A percentile compares a stretch with the other conserved stretches of the same genome.
These are phyloP conservation scores for Seiridium unicorne DNA, from an alignment of 2,329 filamentous ascomycete species.

Conservation along the genomic window DNA sequence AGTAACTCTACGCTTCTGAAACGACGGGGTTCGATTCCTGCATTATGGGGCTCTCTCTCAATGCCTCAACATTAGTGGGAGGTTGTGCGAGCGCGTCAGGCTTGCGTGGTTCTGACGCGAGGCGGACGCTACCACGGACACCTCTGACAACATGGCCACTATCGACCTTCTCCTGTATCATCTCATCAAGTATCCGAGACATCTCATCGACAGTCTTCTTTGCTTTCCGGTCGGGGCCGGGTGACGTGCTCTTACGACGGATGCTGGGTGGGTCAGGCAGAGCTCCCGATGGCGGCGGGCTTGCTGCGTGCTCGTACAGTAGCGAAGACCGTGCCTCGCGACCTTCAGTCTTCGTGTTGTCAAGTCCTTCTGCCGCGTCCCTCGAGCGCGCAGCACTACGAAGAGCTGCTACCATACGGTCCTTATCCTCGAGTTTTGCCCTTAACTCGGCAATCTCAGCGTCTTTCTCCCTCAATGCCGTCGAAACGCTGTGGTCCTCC, in stretches of 20 bases:
- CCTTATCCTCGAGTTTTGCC: conserved; percentile 88
- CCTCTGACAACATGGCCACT: conserved; percentile 69
- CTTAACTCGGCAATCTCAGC: conserved; percentile 89
- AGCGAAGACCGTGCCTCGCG: conserved; percentile 25
- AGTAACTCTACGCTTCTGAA: conserved; percentile 21
- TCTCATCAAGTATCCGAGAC: conserved; percentile 90
- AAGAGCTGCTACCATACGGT: conserved; percentile 86
- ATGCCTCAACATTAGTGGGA: conserved; percentile 34
- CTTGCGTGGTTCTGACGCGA: conserved; percentile 45
- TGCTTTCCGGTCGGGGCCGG: conserved; percentile 51
- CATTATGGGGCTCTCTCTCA: conserved; percentile 30
- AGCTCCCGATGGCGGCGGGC: conserved; percentile 28
- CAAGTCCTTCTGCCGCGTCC: conserved; percentile 67
- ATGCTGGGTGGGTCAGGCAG: conserved; percentile 27
- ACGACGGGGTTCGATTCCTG: conserved; percentile 21
- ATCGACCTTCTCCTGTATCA: conserved; percentile 89
- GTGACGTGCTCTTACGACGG: conserved; percentile 25
- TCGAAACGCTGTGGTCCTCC: conserved; percentile 74
- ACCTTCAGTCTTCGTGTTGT: conserved; percentile 19
- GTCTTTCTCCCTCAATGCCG: conserved; percentile 82
- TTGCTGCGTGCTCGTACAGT: conserved; percentile 28
- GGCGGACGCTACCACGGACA: conserved; percentile 63
- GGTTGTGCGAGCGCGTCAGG: conserved; percentile 34
- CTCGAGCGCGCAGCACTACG: conserved; percentile 82
- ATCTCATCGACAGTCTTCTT: conserved; percentile 83